Percentiles rank a stretch among this genome's conserved stretches.
phyloP scores from a whole-genome alignment of 2,329 filamentous ascomycete species.

The Orbilia quercus region DNA sequence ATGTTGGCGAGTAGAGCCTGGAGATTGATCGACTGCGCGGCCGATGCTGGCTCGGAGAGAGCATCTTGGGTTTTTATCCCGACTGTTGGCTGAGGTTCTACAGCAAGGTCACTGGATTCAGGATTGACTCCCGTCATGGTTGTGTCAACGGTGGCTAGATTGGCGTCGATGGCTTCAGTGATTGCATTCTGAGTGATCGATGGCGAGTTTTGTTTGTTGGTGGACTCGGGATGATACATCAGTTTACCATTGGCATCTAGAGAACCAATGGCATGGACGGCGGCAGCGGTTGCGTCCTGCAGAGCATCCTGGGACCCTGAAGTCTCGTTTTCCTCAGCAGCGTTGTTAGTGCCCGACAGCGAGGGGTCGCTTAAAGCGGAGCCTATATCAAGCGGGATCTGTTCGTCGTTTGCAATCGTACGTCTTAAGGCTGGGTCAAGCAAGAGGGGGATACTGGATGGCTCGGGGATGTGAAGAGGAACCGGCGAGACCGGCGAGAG shows the following conservation, averaged over 20 bases:
- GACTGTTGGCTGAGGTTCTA: slow-evolving; percentile 28
- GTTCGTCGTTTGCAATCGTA: slow-evolving; percentile 53
- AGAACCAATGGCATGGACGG: slow-evolving; percentile 13
- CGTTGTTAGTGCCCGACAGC: slow-evolving; percentile 9
- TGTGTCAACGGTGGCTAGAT: slow-evolving; percentile 27
- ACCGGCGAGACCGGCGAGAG: slow-evolving; percentile 75
- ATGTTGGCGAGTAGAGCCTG: slow-evolving; percentile 48
- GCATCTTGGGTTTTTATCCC: slow-evolving; percentile 34
- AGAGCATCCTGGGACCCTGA: slow-evolving; percentile 4
- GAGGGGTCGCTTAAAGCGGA: slow-evolving; percentile 52
- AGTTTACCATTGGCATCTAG: slow-evolving; percentile 10
- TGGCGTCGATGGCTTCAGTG: slow-evolving; percentile 5
- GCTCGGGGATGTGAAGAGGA: slow-evolving; percentile 75
- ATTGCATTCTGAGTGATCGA: slow-evolving; percentile 17
- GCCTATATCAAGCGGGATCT: slow-evolving; percentile 50
- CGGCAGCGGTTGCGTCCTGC: slow-evolving; percentile 18
- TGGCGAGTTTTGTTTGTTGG: slow-evolving; percentile 8
- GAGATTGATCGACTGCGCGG: slow-evolving; percentile 40
- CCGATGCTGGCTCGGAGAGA: slow-evolving; percentile 27
- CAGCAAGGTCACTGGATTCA: slow-evolving; percentile 20
- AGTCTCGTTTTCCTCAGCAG: slow-evolving; percentile 14
- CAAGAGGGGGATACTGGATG: slow-evolving; percentile 76
- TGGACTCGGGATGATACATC: slow-evolving; percentile 20
- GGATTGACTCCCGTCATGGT: slow-evolving; percentile 40
- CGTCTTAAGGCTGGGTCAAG: slow-evolving; percentile 75